Evolutionary conservation across 2,329 filamentous ascomycete species (phyloP).

Genomic region (Nectriaceae sp.): DNA sequence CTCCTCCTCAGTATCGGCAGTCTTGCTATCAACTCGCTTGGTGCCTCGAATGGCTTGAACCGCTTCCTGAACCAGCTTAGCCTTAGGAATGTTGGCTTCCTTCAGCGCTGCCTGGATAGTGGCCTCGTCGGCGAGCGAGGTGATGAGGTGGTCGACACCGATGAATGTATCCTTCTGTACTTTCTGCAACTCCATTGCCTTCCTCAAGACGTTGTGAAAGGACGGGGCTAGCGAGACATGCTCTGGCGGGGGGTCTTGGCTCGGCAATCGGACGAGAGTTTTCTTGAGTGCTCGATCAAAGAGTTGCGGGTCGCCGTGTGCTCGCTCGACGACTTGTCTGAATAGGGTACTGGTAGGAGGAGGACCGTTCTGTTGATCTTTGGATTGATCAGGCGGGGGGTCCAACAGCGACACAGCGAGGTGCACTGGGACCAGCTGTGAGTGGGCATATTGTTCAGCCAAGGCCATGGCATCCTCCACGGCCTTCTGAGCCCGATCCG

Average conservation of each 20-base stretch:
- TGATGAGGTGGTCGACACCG: slow-evolving; percentile 92
- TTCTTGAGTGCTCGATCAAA: slow-evolving; percentile 92
- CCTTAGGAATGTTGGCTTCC: slow-evolving; percentile 88
- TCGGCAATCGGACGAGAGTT: slow-evolving; percentile 83
- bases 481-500: slow-evolving; percentile 87
- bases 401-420: slow-evolving; percentile 82
- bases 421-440: slow-evolving; percentile 87
- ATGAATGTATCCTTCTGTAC: slow-evolving; percentile 97
- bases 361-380: slow-evolving; percentile 78
- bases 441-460: slow-evolving; percentile 87
- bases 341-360: slow-evolving; percentile 77
- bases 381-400: slow-evolving; percentile 73
- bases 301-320: slow-evolving; percentile 87
- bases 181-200: slow-evolving; percentile 87
- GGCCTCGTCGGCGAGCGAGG: slow-evolving; percentile 77
- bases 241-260: slow-evolving; percentile 93
- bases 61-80: slow-evolving; percentile 88
- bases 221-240: slow-evolving; percentile 78
- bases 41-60: slow-evolving; percentile 90
- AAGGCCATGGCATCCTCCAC: slow-evolving; percentile 85
- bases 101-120: slow-evolving; percentile 73
- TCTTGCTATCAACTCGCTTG: slow-evolving; percentile 92
- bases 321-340: slow-evolving; percentile 90
- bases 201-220: slow-evolving; percentile 79
- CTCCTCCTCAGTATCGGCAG: slow-evolving; percentile 88